Percentiles rank a stretch among this genome's conserved stretches.
Conservation (phyloP, 1,139 yeast genomes). For the Lodderomyces pseudojiufengensis region DNA sequence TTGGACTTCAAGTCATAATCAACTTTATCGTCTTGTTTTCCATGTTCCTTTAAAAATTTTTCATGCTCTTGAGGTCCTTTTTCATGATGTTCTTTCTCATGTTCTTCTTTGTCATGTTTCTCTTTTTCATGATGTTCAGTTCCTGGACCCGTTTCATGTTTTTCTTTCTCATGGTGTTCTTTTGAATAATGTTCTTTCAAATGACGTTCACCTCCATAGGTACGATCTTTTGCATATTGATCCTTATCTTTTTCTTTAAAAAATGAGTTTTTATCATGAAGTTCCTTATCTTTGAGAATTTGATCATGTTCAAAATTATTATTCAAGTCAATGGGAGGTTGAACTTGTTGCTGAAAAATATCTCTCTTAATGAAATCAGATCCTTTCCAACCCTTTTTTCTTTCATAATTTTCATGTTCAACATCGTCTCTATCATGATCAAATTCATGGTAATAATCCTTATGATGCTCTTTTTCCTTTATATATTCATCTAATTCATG, state of each 20-base stretch:
- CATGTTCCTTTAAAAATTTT: conserved; percentile 1
- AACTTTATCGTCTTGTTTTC: conserved; percentile 1
- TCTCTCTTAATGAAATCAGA: too few species aligned
- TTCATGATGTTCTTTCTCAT: conserved; percentile 4
- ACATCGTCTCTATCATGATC: too few species aligned
- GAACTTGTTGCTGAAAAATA: too few species aligned
- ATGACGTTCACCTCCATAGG: conserved; percentile 2
- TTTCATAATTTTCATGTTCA: too few species aligned
- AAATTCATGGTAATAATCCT: background rate
- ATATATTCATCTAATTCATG: conserved; percentile 4
- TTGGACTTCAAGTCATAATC: too few species aligned
- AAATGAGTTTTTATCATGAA: background rate
- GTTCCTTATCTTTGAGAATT: background rate
- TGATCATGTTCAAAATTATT: background rate
- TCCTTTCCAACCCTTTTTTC: too few species aligned
- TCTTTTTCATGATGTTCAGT: conserved; percentile 3
- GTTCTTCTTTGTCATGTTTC: conserved; percentile 3
- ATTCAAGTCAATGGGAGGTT: too few species aligned
- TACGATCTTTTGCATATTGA: conserved; percentile 2
- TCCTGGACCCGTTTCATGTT: conserved; percentile 2
- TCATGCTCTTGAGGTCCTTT: conserved; percentile 2
- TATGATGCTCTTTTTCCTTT: conserved; percentile 3
- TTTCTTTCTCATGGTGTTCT: conserved; percentile 5
- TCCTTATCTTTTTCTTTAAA: conserved; percentile 1
- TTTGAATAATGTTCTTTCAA: conserved; percentile 3